Conservation (phyloP, 2,329 filamentous ascomycete species). For the Calonectria fujianensis region DNA sequence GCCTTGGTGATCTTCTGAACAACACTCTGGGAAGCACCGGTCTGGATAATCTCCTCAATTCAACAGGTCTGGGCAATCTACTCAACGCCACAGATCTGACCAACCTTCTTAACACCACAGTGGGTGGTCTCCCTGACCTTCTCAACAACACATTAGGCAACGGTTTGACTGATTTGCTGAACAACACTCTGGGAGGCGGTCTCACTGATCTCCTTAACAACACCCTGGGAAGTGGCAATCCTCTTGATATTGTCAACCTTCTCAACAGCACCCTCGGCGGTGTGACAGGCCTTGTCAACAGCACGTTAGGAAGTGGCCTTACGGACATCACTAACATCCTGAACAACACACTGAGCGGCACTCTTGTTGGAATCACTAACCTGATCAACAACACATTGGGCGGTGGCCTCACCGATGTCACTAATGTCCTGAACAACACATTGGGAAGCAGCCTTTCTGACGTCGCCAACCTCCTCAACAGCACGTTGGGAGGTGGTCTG, state of each 20-base stretch:
- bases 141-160: background rate
- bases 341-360: background rate
- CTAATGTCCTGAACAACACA: background rate
- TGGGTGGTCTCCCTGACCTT: background rate
- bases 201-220: background rate
- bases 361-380: background rate
- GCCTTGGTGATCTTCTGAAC: constrained; percentile 7
- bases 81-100: background rate
- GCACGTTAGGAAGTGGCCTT: background rate
- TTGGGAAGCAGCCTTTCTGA: background rate
- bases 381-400: background rate
- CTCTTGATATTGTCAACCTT: background rate
- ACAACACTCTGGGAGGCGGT: background rate
- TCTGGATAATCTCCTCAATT: background rate
- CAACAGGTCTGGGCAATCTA: background rate
- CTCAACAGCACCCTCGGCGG: constrained; percentile 3
- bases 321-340: background rate
- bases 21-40: background rate
- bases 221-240: background rate
- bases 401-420: background rate
- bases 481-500: background rate
- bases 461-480: background rate
- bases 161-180: background rate
- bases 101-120: background rate
- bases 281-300: background rate